Percentiles rank a stretch among this genome's conserved stretches.
Conservation (phyloP, 2,329 filamentous ascomycete genomes). For the Penicillium glabrum region DNA sequence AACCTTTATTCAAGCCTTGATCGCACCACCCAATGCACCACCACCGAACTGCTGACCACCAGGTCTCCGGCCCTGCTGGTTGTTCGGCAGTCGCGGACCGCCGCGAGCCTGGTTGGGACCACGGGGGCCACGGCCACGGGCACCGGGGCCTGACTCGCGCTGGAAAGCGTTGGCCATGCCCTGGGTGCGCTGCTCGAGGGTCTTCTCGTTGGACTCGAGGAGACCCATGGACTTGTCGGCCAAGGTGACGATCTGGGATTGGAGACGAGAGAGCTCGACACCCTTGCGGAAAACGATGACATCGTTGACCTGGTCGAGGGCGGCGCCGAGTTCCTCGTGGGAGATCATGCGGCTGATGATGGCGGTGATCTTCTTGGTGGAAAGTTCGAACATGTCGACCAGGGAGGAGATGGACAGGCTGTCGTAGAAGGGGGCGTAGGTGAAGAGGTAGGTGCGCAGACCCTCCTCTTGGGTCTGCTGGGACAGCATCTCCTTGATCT, state of each 20-base stretch:
- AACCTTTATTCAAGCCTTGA: constrained; percentile 46
- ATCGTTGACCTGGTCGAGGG: constrained; percentile 94
- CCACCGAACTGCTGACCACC: constrained; percentile 52
- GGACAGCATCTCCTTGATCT: constrained; percentile 95
- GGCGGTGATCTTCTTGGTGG: constrained; percentile 85
- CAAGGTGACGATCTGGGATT: constrained; percentile 89
- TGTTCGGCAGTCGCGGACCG: constrained; percentile 37
- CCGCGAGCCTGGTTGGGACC: constrained; percentile 36
- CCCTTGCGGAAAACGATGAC: constrained; percentile 99
- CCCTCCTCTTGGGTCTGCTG: constrained; percentile 99
- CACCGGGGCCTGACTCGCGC: constrained; percentile 76
- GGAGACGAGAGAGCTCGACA: constrained; percentile 92
- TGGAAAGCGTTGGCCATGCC: constrained; percentile 95
- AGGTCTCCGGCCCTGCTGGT: constrained; percentile 44
- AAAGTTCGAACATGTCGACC: constrained; percentile 91
- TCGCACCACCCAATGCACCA: constrained; percentile 52
- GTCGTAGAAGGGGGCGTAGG: constrained; percentile 98
- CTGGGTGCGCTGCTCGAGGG: constrained; percentile 93
- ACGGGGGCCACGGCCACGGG: constrained; percentile 49
- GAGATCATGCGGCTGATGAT: constrained; percentile 99
- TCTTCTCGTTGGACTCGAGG: constrained; percentile 96
- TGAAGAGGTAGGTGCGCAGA: constrained; percentile 97
- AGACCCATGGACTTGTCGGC: constrained; percentile 95
- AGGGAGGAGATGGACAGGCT: constrained; percentile 85
- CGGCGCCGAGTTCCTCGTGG: constrained; percentile 94